Base-by-base conservation (phyloP, 1,284 basidiomycete genomes). In the Leccinum griseonigrum region DNA sequence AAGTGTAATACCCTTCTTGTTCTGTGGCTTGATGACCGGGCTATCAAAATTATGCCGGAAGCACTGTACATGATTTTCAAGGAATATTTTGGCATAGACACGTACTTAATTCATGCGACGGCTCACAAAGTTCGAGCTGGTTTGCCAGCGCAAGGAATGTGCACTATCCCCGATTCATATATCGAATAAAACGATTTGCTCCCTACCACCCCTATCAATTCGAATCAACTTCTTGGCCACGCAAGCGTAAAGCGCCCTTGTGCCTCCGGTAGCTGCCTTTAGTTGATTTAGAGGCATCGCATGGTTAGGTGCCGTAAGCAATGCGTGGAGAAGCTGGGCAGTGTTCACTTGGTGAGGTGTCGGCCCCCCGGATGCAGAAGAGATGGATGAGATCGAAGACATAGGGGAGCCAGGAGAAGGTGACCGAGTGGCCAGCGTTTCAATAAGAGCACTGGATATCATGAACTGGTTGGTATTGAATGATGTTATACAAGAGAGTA, bases 211-310 rank as follows among this genome's bases (percentile, higher is more conserved):
- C 54, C 90, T 78, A 57, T 92, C 89, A 64, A 92, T 90, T 74
- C 85, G 88, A 62, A 92, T 71, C 56, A 92, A 74, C 60, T 88
- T 79, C 75, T 91, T 92, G 26, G 87, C 87, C 11, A 91, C 87
- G 68, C 89, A 88, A 1, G 77, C 82, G 68, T 87, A 90, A 7
- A 89, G 70, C 10, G 85, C 81, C 57, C 84, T 78, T 16, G 83
- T 85, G 18, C 76, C 71, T 61, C 79, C 76, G n/a, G 91, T 74
- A n/a, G 78, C 71, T 55, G 83, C 83, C 72, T 90, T 91, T 14
- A 87, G 76, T 64, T 80, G 80, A 63, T 81, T 84, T n/a, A 92
- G 72, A 4, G 87, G 77, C 72, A 90, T 77, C 14, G 85, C 76
- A 61, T 84, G 81, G 40, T 78, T 74, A 0, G 86, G 83, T 4